Evolutionary conservation across 1,139 yeast genomes (phyloP).

Genomic region (Taphrina deformans): DNA sequence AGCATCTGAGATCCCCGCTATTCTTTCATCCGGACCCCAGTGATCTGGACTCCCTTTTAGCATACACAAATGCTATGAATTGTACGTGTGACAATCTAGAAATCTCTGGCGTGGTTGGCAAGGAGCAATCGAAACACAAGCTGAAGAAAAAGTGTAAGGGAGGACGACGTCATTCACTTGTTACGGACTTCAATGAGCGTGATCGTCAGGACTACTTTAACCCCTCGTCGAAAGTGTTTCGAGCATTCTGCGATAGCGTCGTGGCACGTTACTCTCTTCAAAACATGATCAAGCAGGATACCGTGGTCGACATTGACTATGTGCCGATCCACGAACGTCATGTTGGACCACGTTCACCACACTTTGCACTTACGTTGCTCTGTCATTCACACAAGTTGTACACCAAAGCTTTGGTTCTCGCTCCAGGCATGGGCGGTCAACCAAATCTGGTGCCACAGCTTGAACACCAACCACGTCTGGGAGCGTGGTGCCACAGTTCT

Average conservation of each 20-base stretch:
- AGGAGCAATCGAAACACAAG: slow-evolving; percentile 53
- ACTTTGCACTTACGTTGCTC: not conserved
- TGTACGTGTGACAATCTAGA: slow-evolving; percentile 50
- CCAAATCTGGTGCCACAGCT: not conserved
- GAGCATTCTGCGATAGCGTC: slow-evolving; percentile 50
- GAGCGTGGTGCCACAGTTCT: slow-evolving; percentile 50
- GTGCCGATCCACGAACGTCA: slow-evolving; percentile 47
- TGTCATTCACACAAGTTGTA: slow-evolving; percentile 40
- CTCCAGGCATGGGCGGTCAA: not conserved
- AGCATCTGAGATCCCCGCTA: slow-evolving; percentile 54
- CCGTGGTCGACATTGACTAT: slow-evolving; percentile 48
- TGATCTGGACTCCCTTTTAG: slow-evolving; percentile 52
- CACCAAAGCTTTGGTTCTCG: slow-evolving; percentile 51
- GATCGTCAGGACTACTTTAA: slow-evolving; percentile 54
- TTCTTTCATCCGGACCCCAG: slow-evolving; percentile 55
- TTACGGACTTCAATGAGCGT: slow-evolving; percentile 46
- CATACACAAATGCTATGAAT: slow-evolving; percentile 48
- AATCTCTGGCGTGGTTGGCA: slow-evolving; percentile 53
- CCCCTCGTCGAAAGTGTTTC: slow-evolving; percentile 51
- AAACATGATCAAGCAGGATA: slow-evolving; percentile 47
- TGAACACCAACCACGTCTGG: slow-evolving; percentile 42
- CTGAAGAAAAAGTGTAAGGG: slow-evolving; percentile 44
- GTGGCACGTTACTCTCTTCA: slow-evolving; percentile 47
- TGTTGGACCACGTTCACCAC: not conserved
- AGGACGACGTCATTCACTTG: not conserved